Conservation (phyloP, 2,329 filamentous ascomycete genomes). For the Stagonosporopsis rhizophila region DNA sequence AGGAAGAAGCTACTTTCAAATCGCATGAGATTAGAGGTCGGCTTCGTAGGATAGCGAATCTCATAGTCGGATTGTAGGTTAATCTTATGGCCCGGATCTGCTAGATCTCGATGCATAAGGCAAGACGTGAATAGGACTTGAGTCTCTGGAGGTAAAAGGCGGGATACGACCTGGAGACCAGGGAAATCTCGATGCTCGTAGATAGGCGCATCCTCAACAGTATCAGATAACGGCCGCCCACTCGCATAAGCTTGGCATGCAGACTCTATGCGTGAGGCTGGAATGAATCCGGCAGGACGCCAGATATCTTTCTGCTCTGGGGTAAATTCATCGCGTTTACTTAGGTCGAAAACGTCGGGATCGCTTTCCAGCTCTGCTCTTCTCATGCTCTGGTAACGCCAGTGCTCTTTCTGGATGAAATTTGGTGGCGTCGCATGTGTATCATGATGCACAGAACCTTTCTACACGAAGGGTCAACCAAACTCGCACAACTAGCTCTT, state of each 20-base stretch:
- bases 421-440: slow-evolving; percentile 47
- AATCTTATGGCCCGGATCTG: slow-evolving; percentile 76
- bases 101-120: slow-evolving; percentile 79
- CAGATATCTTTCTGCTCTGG: slow-evolving; percentile 43
- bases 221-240: slow-evolving; percentile 29
- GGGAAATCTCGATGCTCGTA: slow-evolving; percentile 50
- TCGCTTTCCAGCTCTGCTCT: slow-evolving; percentile 59
- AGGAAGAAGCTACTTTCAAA: slow-evolving; percentile 45
- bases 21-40: slow-evolving; percentile 43
- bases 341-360: slow-evolving; percentile 53
- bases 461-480: slow-evolving; percentile 30
- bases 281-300: slow-evolving; percentile 36
- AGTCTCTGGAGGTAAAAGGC: slow-evolving; percentile 72
- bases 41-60: slow-evolving; percentile 64
- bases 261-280: slow-evolving; percentile 37
- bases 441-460: slow-evolving; percentile 43
- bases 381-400: slow-evolving; percentile 67
- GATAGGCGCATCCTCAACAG: slow-evolving; percentile 37
- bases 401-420: slow-evolving; percentile 46
- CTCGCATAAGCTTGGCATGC: slow-evolving; percentile 44
- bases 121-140: slow-evolving; percentile 76
- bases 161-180: slow-evolving; percentile 77
- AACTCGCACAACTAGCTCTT: slow-evolving; percentile 23
- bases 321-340: slow-evolving; percentile 38
- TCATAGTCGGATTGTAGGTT: slow-evolving; percentile 85